Evolutionary conservation across 257 asterid genomes (phyloP).

Genomic region (Primulina tabacum): DNA sequence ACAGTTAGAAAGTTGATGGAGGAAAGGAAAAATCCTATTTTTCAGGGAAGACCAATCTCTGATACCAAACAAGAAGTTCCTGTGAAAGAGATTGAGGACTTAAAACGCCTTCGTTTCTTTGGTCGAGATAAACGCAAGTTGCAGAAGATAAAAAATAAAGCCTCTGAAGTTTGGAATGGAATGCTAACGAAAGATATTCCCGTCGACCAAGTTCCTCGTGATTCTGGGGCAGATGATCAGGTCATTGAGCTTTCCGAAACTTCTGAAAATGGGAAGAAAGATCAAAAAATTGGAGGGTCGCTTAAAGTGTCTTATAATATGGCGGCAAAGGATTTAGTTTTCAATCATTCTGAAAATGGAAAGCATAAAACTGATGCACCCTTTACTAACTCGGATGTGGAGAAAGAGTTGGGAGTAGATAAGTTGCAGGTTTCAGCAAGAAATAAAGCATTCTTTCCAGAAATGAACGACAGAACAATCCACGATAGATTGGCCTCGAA

Average conservation of each 20-base stretch:
- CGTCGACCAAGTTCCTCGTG: conserved; percentile 38
- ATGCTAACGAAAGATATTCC: conserved; percentile 45
- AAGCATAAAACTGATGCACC: conserved; percentile 34
- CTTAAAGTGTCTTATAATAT: conserved; percentile 15
- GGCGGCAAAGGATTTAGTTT: conserved; percentile 22
- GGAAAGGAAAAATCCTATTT: conserved; percentile 32
- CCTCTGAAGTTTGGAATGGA: conserved; percentile 29
- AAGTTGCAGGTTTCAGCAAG: conserved; percentile 32
- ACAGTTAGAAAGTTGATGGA: conserved; percentile 54
- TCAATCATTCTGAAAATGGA: conserved; percentile 19
- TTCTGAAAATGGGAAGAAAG: conserved; percentile 30
- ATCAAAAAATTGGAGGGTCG: conserved; percentile 22
- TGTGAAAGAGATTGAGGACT: conserved; percentile 32
- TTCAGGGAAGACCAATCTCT: conserved; percentile 14
- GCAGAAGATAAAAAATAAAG: conserved; percentile 28
- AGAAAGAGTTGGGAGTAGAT: conserved; percentile 46
- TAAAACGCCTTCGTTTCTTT: conserved; percentile 27
- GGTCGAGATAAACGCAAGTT: conserved; percentile 22
- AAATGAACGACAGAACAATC: conserved; percentile 30
- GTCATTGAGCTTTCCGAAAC: conserved; percentile 53
- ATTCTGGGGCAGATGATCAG: conserved; percentile 41
- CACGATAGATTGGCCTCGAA: conserved; percentile 42
- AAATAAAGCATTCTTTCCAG: conserved; percentile 23
- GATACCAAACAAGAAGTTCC: conserved; percentile 16
- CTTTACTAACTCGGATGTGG: conserved; percentile 35